Conservation (phyloP, 2,329 filamentous ascomycete species). For the Ceratocystis harringtonii region DNA sequence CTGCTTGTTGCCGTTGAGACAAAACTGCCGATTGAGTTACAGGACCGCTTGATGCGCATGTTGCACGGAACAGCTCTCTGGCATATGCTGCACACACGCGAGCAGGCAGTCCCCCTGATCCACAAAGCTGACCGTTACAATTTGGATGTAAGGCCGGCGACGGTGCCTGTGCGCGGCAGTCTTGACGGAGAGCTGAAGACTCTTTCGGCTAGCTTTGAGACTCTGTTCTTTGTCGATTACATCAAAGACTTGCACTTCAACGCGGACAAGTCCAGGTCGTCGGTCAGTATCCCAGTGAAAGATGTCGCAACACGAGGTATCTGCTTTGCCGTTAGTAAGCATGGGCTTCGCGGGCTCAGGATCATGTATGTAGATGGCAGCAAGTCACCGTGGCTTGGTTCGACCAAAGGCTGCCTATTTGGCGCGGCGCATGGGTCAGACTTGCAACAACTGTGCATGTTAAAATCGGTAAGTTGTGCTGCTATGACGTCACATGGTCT, state of each 20-base stretch:
- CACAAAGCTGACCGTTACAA: constrained; percentile 13
- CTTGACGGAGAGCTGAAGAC: constrained; percentile 1
- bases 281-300: background rate
- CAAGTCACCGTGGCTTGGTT: constrained; percentile 13
- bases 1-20: constrained; percentile 6
- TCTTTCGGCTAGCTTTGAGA: constrained; percentile 10
- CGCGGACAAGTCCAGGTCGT: background rate
- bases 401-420: constrained; percentile 13
- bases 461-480: constrained; percentile 7
- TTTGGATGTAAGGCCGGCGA: constrained; percentile 8
- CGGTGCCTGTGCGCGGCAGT: constrained; percentile 6
- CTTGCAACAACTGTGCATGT: constrained; percentile 13
- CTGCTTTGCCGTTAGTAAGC: constrained; percentile 15
- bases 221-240: constrained; percentile 16
- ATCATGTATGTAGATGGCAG: constrained; percentile 15
- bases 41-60: constrained; percentile 4
- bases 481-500: background rate
- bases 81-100: constrained; percentile 13
- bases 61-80: constrained; percentile 10
- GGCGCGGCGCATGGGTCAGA: constrained; percentile 12
- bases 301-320: constrained; percentile 8
- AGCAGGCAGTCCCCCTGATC: constrained; percentile 13
- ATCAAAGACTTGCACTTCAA: constrained; percentile 12
- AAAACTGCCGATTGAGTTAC: constrained; percentile 13
- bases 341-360: constrained; percentile 14